These are phyloP conservation scores for Venturia carpophila DNA, from an alignment of 2,329 filamentous ascomycete species.

Conservation along the genomic window DNA sequence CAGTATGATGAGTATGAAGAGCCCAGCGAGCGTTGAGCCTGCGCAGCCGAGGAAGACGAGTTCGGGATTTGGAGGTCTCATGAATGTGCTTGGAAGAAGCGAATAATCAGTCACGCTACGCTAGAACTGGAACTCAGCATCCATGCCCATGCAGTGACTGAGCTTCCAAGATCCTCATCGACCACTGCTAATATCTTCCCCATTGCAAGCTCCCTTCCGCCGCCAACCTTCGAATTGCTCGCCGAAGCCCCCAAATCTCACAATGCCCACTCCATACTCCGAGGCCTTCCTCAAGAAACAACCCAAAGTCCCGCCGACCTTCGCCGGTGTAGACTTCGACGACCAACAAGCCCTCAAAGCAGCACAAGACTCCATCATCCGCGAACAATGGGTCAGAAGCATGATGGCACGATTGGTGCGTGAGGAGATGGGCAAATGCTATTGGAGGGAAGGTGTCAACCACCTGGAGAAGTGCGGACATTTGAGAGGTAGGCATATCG, in stretches of 20 bases:
- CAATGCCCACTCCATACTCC: slow-evolving; percentile 79
- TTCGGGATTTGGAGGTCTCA: neutral
- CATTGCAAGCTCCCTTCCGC: neutral
- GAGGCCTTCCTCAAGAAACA: slow-evolving; percentile 75
- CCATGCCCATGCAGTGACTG: no score
- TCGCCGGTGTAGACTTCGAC: slow-evolving; percentile 80
- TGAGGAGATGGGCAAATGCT: slow-evolving; percentile 80
- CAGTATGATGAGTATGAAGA: neutral
- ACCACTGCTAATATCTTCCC: neutral
- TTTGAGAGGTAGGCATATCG: slow-evolving; percentile 56
- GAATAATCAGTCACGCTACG: neutral
- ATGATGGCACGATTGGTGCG: slow-evolving; percentile 82
- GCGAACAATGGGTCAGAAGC: slow-evolving; percentile 81
- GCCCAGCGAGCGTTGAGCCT: neutral
- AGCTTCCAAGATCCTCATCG: no score
- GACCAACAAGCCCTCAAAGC: slow-evolving; percentile 74
- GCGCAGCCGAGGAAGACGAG: neutral
- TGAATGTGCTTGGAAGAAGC: neutral
- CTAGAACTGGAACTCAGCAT: no score
- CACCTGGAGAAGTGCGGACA: slow-evolving; percentile 80
- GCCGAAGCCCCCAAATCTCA: slow-evolving; percentile 20
- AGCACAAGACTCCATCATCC: slow-evolving; percentile 72
- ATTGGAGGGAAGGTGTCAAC: slow-evolving; percentile 75
- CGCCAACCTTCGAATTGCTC: neutral
- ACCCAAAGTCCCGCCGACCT: slow-evolving; percentile 71